Evolutionary conservation across 495 filamentous ascomycete genomes (phyloP), one percentile per base, ranked within the genome.

Genomic region (Trichoderma virens): DNA sequence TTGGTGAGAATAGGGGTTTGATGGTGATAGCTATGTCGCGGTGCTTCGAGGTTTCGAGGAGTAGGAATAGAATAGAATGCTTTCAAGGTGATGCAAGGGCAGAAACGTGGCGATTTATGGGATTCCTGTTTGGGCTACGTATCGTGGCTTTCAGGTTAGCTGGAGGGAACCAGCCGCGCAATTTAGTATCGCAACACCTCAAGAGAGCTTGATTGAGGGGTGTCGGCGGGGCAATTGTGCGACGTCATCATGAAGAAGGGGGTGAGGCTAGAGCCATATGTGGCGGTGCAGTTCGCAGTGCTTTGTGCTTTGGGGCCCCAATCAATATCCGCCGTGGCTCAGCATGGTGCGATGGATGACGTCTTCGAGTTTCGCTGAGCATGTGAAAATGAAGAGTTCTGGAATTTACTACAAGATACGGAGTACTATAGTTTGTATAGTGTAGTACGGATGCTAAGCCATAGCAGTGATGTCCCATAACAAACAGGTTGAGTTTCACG

Each of bases 161-260:
- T 16, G n/a, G 45, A 7, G 45, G 45, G 7, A 54, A 13, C 6
- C 45, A 9, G 45, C 20, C 45, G 23, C 51, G 51, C 51, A 47
- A 56, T 28, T 27, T 56, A 28, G 23, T 56, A 56, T 56, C 51
- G 27, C 20, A 30, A 13, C 51, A 56, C 23, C 51, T 30, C 1
- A 9, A 8, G 25, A 54, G 51, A 11, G 16, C 27, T 56, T 27
- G 51, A 28, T 28, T 27, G 51, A 56, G 51, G 51, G 51, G 51
- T 28, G 51, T 56, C 11, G 27, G 51, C 51, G 51, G 51, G 51
- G 51, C 51, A 56, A 56, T 16, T 28, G 11, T 47, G 27, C 23
- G 51, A 56, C 51, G 51, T 56, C 51, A 56, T 56, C 51, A 56
- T 56, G 51, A 56, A 56, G 51, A 56, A 56, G 51, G 51, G 51